These are phyloP conservation scores for Trichoderma breve DNA, from an alignment of 2,329 filamentous ascomycete species.

Conservation along the genomic window DNA sequence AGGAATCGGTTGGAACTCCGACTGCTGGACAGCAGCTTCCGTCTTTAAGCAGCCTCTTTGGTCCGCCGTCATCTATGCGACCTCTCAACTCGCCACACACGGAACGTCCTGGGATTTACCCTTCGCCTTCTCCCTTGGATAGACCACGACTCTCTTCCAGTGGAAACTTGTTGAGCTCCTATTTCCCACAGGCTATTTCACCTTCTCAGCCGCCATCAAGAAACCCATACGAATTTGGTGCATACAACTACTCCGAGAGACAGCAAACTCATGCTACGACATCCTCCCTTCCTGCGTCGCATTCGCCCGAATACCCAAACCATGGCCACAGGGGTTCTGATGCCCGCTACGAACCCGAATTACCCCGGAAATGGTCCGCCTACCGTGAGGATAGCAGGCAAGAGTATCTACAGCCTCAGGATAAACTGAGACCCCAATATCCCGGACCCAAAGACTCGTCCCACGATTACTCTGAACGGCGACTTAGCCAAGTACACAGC, in stretches of 20 bases:
- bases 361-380: slow-evolving; percentile 37
- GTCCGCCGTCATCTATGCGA: slow-evolving; percentile 44
- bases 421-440: slow-evolving; percentile 38
- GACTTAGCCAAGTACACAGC: slow-evolving; percentile 23
- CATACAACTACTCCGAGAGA: slow-evolving; percentile 43
- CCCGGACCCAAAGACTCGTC: slow-evolving; percentile 37
- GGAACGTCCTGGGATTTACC: slow-evolving; percentile 45
- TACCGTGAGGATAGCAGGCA: slow-evolving; percentile 42
- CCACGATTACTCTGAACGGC: slow-evolving; percentile 30
- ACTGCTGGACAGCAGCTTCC: slow-evolving; percentile 50
- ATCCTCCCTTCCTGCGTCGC: slow-evolving; percentile 42
- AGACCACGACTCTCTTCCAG: slow-evolving; percentile 42
- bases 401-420: slow-evolving; percentile 42
- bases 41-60: slow-evolving; percentile 57
- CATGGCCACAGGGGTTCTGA: slow-evolving; percentile 37
- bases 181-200: slow-evolving; percentile 44
- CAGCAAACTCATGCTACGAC: slow-evolving; percentile 30
- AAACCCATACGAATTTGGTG: slow-evolving; percentile 47
- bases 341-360: slow-evolving; percentile 37
- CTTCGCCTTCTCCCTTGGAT: slow-evolving; percentile 48
- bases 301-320: slow-evolving; percentile 44
- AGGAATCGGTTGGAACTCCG: slow-evolving; percentile 34
- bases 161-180: slow-evolving; percentile 41
- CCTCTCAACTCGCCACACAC: slow-evolving; percentile 46
- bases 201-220: slow-evolving; percentile 44